Conservation (phyloP, 345 rosid species). For the Nasturtium officinale region DNA sequence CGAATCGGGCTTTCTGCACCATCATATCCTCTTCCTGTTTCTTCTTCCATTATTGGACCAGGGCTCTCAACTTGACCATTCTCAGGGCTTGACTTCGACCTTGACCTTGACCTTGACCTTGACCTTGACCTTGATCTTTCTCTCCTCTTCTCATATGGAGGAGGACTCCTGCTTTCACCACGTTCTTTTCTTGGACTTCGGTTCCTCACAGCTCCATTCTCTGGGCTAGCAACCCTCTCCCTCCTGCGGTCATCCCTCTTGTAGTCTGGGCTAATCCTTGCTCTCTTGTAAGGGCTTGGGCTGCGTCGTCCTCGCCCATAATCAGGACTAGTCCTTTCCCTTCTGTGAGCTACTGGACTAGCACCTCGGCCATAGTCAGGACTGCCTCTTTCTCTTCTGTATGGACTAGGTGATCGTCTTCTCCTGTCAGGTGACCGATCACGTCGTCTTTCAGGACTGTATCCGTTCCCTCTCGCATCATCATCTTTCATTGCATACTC, state of each 20-base stretch:
- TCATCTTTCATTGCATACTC: slow-evolving; percentile 95
- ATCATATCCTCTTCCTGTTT: slow-evolving; percentile 21
- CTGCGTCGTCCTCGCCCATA: slow-evolving; percentile 74
- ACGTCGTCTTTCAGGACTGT: slow-evolving; percentile 73
- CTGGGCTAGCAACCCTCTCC: slow-evolving; percentile 55
- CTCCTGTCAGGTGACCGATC: slow-evolving; percentile 80
- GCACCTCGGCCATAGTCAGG: slow-evolving; percentile 92
- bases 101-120: slow-evolving; percentile 28
- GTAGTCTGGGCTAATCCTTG: slow-evolving; percentile 64
- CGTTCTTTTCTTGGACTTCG: slow-evolving; percentile 47
- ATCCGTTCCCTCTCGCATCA: slow-evolving; percentile 66
- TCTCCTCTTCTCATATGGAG: slow-evolving; percentile 50
- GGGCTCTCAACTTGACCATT: slow-evolving; percentile 72
- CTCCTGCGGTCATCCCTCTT: slow-evolving; percentile 52
- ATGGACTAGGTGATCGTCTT: slow-evolving; percentile 83
- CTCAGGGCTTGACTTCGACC: slow-evolving; percentile 43
- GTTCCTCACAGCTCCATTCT: slow-evolving; percentile 54
- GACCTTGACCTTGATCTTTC: slow-evolving; percentile 40
- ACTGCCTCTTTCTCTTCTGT: slow-evolving; percentile 80
- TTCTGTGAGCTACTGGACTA: slow-evolving; percentile 59
- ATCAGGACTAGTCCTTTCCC: slow-evolving; percentile 75
- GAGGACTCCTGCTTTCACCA: slow-evolving; percentile 53
- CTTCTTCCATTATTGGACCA: slow-evolving; percentile 24
- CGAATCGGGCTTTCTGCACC: slow-evolving; percentile 40
- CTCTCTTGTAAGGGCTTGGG: slow-evolving; percentile 59